These are phyloP conservation scores for Tetrapisispora taiwanensis DNA, from an alignment of 805 yeast species.

Conservation along the genomic window DNA sequence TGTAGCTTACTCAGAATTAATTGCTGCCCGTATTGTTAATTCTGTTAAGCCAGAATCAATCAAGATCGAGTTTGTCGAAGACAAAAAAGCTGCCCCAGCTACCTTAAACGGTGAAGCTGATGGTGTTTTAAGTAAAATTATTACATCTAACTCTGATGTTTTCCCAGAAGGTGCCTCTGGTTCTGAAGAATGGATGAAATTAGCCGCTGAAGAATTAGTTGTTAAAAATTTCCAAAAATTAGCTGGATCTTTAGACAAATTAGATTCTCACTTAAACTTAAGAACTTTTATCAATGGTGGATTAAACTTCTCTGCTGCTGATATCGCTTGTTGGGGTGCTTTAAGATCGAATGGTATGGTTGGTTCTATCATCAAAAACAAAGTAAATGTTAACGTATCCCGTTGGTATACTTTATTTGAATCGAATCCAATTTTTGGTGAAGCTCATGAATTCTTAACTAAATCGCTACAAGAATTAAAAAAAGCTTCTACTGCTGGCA, in stretches of 20 bases:
- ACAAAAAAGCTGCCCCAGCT: slow-evolving; percentile 48
- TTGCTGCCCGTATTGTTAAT: slow-evolving; percentile 71
- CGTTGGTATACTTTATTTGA: slow-evolving; percentile 87
- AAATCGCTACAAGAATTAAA: slow-evolving; percentile 65
- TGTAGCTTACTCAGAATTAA: slow-evolving; percentile 67
- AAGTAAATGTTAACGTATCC: slow-evolving; percentile 72
- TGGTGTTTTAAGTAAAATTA: slow-evolving; percentile 40
- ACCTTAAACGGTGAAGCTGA: slow-evolving; percentile 38
- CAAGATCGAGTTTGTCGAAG: slow-evolving; percentile 60
- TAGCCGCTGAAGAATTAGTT: slow-evolving; percentile 57
- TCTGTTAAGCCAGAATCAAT: slow-evolving; percentile 40
- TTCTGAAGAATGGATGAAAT: slow-evolving; percentile 45
- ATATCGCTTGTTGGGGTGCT: slow-evolving; percentile 87
- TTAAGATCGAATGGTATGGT: slow-evolving; percentile 87
- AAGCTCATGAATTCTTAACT: slow-evolving; percentile 53
- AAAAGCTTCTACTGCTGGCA: slow-evolving; percentile 54
- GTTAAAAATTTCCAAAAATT: slow-evolving; percentile 85
- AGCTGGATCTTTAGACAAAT: slow-evolving; percentile 62
- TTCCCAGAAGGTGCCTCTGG: slow-evolving; percentile 17
- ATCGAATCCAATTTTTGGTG: slow-evolving; percentile 56
- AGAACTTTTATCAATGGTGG: slow-evolving; percentile 66
- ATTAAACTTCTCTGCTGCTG: slow-evolving; percentile 60
- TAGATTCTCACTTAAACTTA: slow-evolving; percentile 77
- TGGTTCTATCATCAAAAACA: slow-evolving; percentile 81
- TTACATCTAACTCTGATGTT: slow-evolving; percentile 42